phyloP scores from a whole-genome alignment of 192 early-diverging fungal genomes.

The Glomus cerebriforme region DNA sequence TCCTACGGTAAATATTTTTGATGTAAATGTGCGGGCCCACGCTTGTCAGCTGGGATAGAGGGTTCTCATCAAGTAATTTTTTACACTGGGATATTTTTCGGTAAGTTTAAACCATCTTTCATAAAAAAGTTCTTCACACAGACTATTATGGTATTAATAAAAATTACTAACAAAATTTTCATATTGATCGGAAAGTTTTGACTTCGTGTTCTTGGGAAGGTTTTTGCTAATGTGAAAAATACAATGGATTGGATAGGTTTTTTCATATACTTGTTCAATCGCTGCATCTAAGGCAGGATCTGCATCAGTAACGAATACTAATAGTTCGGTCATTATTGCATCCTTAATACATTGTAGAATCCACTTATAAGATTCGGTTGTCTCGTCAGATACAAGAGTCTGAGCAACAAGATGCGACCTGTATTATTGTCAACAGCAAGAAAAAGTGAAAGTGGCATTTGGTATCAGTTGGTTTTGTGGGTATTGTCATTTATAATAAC shows the following conservation, averaged over 20 bases:
- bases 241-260: background rate
- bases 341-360: slow-evolving; percentile 9
- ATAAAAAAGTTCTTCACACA: background rate
- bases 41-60: slow-evolving; percentile 2
- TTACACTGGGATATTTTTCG: background rate
- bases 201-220: background rate
- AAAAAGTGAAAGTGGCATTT: slow-evolving; percentile 16
- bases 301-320: slow-evolving; percentile 16
- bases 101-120: background rate
- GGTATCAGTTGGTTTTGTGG: slow-evolving; percentile 9
- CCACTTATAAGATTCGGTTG: slow-evolving; percentile 8
- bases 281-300: background rate
- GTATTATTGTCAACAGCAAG: slow-evolving; percentile 14
- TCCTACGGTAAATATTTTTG: background rate
- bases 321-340: background rate
- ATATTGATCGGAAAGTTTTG: background rate
- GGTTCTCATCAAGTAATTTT: slow-evolving; percentile 2
- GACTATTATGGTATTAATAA: background rate
- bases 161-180: background rate
- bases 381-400: slow-evolving; percentile 7
- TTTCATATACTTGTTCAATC: slow-evolving; percentile 9
- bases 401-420: too few relatives aligned
- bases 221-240: slow-evolving; percentile 17
- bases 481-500: too few relatives aligned
- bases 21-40: background rate